Conservation (phyloP, 345 rosid genomes). For the Aegle marmelos region DNA sequence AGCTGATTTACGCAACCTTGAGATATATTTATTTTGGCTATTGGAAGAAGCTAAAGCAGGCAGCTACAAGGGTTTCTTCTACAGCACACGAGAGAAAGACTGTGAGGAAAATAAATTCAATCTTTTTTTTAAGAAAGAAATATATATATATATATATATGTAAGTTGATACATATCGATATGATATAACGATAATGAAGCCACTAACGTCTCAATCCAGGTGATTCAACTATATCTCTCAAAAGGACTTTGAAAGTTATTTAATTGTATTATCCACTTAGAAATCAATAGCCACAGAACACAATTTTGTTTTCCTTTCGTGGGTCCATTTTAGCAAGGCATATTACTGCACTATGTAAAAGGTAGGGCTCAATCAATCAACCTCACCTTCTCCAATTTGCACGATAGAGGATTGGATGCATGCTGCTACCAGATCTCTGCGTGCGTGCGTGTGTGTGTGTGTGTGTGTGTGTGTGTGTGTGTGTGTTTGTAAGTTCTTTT, state of each 20-base stretch:
- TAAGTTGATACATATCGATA: too few relatives aligned
- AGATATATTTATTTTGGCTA: background rate
- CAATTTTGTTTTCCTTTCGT: background rate
- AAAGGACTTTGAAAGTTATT: background rate
- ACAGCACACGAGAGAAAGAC: conserved; percentile 8
- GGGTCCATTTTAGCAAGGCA: conserved; percentile 17
- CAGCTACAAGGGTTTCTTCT: background rate
- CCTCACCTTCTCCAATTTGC: conserved; percentile 22
- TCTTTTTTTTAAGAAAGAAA: too few relatives aligned
- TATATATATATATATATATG: too few relatives aligned
- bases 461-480: background rate
- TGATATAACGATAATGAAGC: conserved; percentile 21
- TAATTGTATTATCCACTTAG: conserved; percentile 29
- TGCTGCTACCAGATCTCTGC: background rate
- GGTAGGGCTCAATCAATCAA: conserved; percentile 48
- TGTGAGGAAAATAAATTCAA: too few relatives aligned
- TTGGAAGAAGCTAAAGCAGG: background rate
- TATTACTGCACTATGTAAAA: conserved; percentile 23
- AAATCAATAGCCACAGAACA: conserved; percentile 19
- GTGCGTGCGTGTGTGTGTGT: background rate
- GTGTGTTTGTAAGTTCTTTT: background rate
- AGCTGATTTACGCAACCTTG: conserved; percentile 3
- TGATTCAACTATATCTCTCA: conserved; percentile 46
- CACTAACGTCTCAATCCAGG: conserved; percentile 57
- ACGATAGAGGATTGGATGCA: background rate